phyloP scores from a whole-genome alignment of 768 basidiomycete genomes.

The Hemileccinum impolitum region DNA sequence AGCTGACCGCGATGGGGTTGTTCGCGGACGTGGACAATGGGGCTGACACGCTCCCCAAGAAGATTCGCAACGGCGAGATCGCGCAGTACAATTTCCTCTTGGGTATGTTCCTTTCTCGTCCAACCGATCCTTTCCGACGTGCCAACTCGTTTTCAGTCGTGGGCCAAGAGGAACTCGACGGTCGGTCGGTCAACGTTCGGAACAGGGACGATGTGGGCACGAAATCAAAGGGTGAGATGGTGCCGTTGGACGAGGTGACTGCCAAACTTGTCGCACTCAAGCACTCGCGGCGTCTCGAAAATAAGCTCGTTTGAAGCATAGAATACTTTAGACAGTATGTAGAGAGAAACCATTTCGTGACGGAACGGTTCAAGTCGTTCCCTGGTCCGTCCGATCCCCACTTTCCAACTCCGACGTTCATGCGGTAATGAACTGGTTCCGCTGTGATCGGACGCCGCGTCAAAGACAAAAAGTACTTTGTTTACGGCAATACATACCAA shows the following conservation, averaged over 20 bases:
- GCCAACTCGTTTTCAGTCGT: slow-evolving; percentile 61
- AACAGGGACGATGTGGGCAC: slow-evolving; percentile 92
- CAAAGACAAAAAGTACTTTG: background rate
- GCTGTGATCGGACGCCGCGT: slow-evolving; percentile 15
- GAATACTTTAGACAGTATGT: slow-evolving; percentile 8
- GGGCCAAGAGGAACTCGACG: slow-evolving; percentile 87
- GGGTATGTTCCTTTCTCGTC: slow-evolving; percentile 49
- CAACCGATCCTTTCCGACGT: slow-evolving; percentile 1
- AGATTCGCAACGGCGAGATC: slow-evolving; percentile 95
- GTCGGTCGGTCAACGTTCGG: slow-evolving; percentile 87
- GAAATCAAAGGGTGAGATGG: slow-evolving; percentile 75
- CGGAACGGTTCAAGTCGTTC: background rate
- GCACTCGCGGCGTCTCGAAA: slow-evolving; percentile 48
- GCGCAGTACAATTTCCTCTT: slow-evolving; percentile 98
- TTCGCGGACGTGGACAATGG: slow-evolving; percentile 93
- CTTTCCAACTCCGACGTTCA: slow-evolving; percentile 4
- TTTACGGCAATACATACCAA: slow-evolving; percentile 44
- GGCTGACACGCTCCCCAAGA: slow-evolving; percentile 91
- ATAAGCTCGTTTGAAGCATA: slow-evolving; percentile 41
- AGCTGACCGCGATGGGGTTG: slow-evolving; percentile 64
- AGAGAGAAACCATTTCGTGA: background rate
- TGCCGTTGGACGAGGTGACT: slow-evolving; percentile 67
- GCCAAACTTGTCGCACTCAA: slow-evolving; percentile 73
- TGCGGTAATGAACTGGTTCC: slow-evolving; percentile 33
- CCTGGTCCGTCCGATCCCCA: background rate